Evolutionary conservation across 441 rosid species (phyloP), one percentile per base, ranked within the genome.

Genomic region (Syzygium syzygioides): DNA sequence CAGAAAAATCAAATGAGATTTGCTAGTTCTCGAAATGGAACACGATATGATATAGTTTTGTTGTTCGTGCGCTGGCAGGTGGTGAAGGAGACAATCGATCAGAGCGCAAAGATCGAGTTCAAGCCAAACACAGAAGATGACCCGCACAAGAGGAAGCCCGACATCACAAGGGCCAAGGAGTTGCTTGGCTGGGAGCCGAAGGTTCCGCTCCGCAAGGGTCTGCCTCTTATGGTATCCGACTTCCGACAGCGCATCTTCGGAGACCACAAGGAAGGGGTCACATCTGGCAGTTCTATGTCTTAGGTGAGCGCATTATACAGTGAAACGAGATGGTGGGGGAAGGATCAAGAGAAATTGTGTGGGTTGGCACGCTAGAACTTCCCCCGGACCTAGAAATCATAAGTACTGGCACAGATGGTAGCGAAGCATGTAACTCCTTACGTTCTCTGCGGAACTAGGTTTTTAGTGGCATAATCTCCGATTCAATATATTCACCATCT

Each of bases 81-180:
- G 91, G 99, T 97, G 52, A 97, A 97, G 92, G 98, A 97, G 91
- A 95, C 98, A n/a, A 97, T 97, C 7, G 99, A 97, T 87, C 96
- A 99, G 3, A 95, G 95, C 90, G 98, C 99, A 59, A 96, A 91
- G 92, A 97, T 96, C 62, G 99, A 96, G 94, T 97, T 96, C 91
- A 95, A 89, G 91, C 96, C 97, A 2, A 97, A 97, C 93, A 97
- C 99, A 86, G 99, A 95, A 87, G 99, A 97, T 87, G 99, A 97
- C 92, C 99, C 99, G 8, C 99, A 97, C 96, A 97, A 97, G 95
- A 96, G 99, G 91, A 97, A 97, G 91, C 99, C 99, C 60, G 99
- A 97, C 62, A 97, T 97, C 84, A 91, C 95, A 37, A 96, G 86
- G 90, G 99, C 99, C 8, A 97, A 97, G 90, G 98, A 96, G 62